These are phyloP conservation scores for Lepraria neglecta DNA, from an alignment of 495 filamentous ascomycete species.

Conservation along the genomic window DNA sequence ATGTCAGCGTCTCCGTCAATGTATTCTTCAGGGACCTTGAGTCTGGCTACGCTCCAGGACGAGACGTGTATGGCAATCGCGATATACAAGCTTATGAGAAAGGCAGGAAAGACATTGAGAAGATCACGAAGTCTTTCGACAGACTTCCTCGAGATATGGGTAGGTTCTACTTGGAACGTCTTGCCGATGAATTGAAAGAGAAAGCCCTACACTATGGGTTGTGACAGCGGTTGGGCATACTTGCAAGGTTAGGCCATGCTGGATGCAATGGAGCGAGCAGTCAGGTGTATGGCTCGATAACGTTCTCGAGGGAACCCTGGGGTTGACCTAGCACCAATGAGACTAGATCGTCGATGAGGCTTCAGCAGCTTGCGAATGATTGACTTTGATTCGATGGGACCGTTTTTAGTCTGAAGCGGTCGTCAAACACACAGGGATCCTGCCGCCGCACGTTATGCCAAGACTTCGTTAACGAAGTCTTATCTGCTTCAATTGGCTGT, in stretches of 20 bases:
- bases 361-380: neutral
- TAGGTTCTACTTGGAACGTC: slow-evolving; percentile 67
- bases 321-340: slow-evolving; percentile 5
- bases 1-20: slow-evolving; percentile 70
- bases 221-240: slow-evolving; percentile 1
- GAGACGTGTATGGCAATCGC: slow-evolving; percentile 82
- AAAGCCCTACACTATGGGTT: slow-evolving; percentile 23
- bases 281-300: neutral
- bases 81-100: slow-evolving; percentile 82
- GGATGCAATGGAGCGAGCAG: neutral
- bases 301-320: neutral
- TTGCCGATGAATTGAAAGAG: slow-evolving; percentile 61
- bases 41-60: slow-evolving; percentile 62
- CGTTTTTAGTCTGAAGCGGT: slow-evolving; percentile 6
- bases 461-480: neutral
- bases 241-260: neutral
- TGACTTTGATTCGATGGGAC: slow-evolving; percentile 8
- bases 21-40: slow-evolving; percentile 74
- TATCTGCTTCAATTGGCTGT: neutral
- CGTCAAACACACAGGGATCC: slow-evolving; percentile 8
- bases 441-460: neutral
- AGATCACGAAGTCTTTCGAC: slow-evolving; percentile 60
- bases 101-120: slow-evolving; percentile 62
- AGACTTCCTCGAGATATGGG: slow-evolving; percentile 58
- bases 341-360: slow-evolving; percentile 15